These are phyloP conservation scores for Chloranthus sessilifolius DNA, from an alignment of 164 flowering plant genomes.

Conservation along the genomic window DNA sequence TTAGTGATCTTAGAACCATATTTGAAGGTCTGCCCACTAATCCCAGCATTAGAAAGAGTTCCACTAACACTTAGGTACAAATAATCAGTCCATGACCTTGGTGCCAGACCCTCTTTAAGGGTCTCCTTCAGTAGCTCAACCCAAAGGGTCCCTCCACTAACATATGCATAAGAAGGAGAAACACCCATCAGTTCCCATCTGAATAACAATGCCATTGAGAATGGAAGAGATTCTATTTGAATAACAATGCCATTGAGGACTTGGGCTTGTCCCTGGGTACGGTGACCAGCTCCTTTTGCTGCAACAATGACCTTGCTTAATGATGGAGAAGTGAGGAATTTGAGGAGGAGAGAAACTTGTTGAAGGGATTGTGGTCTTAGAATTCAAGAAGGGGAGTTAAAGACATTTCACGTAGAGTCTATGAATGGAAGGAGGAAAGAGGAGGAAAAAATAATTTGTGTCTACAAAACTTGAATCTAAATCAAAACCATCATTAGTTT, in stretches of 20 bases:
- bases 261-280: conserved; percentile 37
- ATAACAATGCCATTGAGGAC: conserved; percentile 34
- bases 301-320: conserved; percentile 28
- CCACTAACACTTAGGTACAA: conserved; percentile 38
- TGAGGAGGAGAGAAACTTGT: conserved; percentile 28
- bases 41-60: conserved; percentile 46
- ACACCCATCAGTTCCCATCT: conserved; percentile 5
- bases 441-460: too few relatives aligned
- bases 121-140: conserved; percentile 30
- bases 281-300: conserved; percentile 37
- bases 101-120: conserved; percentile 32
- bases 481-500: too few relatives aligned
- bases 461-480: too few relatives aligned
- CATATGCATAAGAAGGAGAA: conserved; percentile 30
- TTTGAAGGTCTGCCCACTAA: conserved; percentile 45
- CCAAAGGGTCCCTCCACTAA: conserved; percentile 40
- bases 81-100: conserved; percentile 49
- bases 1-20: conserved; percentile 46
- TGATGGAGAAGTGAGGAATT: conserved; percentile 19
- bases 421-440: too few relatives aligned
- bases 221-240: conserved; percentile 30
- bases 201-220: conserved; percentile 17
- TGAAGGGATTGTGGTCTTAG: conserved; percentile 23
- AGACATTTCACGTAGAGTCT: too few relatives aligned
- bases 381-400: conserved; percentile 28